Evolutionary conservation across 2,329 filamentous ascomycete genomes (phyloP).

Genomic region (Arthrocladium fulminans): DNA sequence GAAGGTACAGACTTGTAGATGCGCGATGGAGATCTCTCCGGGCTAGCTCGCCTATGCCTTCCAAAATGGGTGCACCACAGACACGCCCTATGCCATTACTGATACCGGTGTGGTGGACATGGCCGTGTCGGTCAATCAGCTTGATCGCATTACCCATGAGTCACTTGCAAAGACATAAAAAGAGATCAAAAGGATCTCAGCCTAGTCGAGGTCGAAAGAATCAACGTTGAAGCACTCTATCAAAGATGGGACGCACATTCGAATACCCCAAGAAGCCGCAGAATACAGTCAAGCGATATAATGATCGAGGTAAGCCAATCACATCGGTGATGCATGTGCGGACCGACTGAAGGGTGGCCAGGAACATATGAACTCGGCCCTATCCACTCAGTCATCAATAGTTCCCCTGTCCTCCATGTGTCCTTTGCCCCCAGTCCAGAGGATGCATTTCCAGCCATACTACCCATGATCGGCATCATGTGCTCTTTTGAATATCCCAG

Average conservation of each 20-base stretch:
- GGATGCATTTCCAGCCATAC: constrained; percentile 63
- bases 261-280: constrained; percentile 54
- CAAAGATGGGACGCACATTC: constrained; percentile 35
- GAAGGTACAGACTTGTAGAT: neutral
- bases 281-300: constrained; percentile 61
- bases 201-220: neutral
- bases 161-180: neutral
- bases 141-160: neutral
- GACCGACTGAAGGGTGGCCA: too few relatives aligned
- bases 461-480: constrained; percentile 83
- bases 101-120: neutral
- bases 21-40: neutral
- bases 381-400: constrained; percentile 69
- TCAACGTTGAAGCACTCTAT: neutral
- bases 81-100: neutral
- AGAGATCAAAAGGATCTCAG: neutral
- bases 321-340: too few relatives aligned
- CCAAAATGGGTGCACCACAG: neutral
- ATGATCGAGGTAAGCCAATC: constrained; percentile 47
- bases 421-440: constrained; percentile 58
- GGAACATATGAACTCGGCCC: constrained; percentile 62
- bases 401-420: constrained; percentile 65
- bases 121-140: neutral
- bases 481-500: constrained; percentile 59
- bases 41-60: neutral